phyloP scores from a whole-genome alignment of 1,284 basidiomycete species.

The Leccinum fallax region DNA sequence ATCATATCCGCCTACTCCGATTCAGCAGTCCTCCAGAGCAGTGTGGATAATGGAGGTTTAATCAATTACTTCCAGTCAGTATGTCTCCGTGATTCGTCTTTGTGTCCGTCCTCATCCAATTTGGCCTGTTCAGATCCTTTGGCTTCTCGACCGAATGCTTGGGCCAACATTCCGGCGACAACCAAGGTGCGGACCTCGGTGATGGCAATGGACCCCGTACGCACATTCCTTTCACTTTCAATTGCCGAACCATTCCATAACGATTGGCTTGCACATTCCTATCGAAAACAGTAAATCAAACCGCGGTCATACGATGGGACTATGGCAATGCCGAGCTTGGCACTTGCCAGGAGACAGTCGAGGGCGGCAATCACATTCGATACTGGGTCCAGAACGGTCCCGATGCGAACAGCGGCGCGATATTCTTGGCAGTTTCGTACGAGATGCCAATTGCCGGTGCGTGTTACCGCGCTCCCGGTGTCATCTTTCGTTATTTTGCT shows the following conservation, averaged over 20 bases:
- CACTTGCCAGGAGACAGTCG: constrained; percentile 81
- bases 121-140: constrained; percentile 42
- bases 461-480: constrained; percentile 23
- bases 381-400: constrained; percentile 85
- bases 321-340: constrained; percentile 78
- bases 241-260: background rate
- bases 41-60: constrained; percentile 68
- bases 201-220: constrained; percentile 76
- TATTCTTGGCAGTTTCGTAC: constrained; percentile 83
- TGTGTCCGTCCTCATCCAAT: constrained; percentile 2
- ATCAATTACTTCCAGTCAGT: constrained; percentile 75
- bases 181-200: constrained; percentile 81
- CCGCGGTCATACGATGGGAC: constrained; percentile 78
- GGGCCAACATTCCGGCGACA: constrained; percentile 72
- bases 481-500: background rate
- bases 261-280: background rate
- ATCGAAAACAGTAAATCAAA: constrained; percentile 65
- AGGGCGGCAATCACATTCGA: constrained; percentile 90
- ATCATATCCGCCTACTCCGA: constrained; percentile 88
- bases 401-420: constrained; percentile 67
- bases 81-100: constrained; percentile 4
- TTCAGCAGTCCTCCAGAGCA: constrained; percentile 65
- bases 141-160: constrained; percentile 82
- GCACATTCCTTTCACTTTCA: constrained; percentile 32
- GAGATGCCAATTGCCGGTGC: constrained; percentile 63